These are phyloP conservation scores for Margaritispora aquatica DNA, from an alignment of 495 filamentous ascomycete species.

Conservation along the genomic window DNA sequence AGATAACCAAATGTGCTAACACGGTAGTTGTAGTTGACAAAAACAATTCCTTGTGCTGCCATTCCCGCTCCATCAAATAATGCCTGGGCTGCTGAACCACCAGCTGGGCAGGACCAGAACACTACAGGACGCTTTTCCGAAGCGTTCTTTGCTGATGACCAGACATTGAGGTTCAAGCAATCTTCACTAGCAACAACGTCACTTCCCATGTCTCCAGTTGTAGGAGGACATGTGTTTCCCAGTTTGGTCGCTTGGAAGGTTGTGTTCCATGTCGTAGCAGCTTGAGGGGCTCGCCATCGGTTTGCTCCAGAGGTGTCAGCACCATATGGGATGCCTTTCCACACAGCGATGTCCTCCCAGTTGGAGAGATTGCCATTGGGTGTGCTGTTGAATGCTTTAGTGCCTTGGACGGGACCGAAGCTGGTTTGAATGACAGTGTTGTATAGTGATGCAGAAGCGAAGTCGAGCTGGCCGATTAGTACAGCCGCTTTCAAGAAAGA, in stretches of 20 bases:
- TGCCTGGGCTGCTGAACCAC: slow-evolving; percentile 38
- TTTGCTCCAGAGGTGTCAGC: slow-evolving; percentile 7
- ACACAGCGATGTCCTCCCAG: slow-evolving; percentile 8
- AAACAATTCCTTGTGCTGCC: slow-evolving; percentile 44
- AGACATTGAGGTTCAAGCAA: slow-evolving; percentile 58
- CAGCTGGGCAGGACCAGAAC: slow-evolving; percentile 56
- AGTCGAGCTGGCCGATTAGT: neutral
- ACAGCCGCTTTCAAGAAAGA: neutral
- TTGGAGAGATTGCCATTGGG: slow-evolving; percentile 4
- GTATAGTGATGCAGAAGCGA: neutral
- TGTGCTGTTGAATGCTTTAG: slow-evolving; percentile 5
- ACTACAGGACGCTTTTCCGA: slow-evolving; percentile 45
- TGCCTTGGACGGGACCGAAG: slow-evolving; percentile 7
- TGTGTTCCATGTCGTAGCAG: neutral
- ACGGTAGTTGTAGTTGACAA: slow-evolving; percentile 61
- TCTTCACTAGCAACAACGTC: slow-evolving; percentile 37
- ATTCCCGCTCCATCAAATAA: slow-evolving; percentile 44
- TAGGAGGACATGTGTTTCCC: slow-evolving; percentile 4
- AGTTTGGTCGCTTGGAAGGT: slow-evolving; percentile 5
- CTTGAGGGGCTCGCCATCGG: slow-evolving; percentile 4
- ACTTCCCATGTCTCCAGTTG: neutral
- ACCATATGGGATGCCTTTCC: slow-evolving; percentile 5
- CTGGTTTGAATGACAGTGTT: slow-evolving; percentile 6
- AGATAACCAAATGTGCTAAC: slow-evolving; percentile 53
- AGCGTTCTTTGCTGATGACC: slow-evolving; percentile 23